These are phyloP conservation scores for Clonostachys byssicola DNA, from an alignment of 2,329 filamentous ascomycete species.

Conservation along the genomic window DNA sequence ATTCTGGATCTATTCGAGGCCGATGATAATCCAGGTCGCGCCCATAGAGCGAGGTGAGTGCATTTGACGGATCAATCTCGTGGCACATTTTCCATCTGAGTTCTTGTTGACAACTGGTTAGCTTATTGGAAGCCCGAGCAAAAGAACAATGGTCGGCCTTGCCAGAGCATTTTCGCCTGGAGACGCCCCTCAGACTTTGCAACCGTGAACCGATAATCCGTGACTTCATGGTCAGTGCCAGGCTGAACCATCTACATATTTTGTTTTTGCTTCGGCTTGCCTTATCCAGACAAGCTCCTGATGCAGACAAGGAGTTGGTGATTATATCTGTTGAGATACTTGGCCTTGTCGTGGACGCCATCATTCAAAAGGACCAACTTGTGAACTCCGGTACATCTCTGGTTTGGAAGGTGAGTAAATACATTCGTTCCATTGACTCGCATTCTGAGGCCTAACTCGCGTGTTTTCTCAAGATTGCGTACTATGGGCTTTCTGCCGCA, in stretches of 20 bases:
- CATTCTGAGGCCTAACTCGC: too few species aligned
- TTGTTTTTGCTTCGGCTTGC: neutral
- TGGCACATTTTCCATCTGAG: too few species aligned
- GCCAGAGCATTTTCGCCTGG: neutral
- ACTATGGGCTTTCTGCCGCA: slow-evolving; percentile 10
- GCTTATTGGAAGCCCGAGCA: neutral
- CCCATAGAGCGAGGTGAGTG: neutral
- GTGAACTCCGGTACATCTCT: neutral
- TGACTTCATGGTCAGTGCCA: neutral
- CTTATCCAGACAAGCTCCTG: neutral
- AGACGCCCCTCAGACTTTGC: neutral
- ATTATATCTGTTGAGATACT: neutral
- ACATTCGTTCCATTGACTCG: neutral
- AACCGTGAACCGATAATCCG: neutral
- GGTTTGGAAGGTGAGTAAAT: neutral
- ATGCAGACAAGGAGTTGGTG: neutral
- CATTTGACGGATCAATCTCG: neutral
- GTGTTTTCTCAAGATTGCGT: slow-evolving; percentile 4
- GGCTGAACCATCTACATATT: neutral
- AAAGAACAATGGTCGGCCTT: neutral
- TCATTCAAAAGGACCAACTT: neutral
- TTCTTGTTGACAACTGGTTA: too few species aligned
- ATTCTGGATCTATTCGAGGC: neutral
- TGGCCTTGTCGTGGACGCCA: neutral
- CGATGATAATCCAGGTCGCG: neutral